These are phyloP conservation scores for Scolecobasidium constrictum DNA, from an alignment of 2,329 filamentous ascomycete genomes.

Conservation along the genomic window DNA sequence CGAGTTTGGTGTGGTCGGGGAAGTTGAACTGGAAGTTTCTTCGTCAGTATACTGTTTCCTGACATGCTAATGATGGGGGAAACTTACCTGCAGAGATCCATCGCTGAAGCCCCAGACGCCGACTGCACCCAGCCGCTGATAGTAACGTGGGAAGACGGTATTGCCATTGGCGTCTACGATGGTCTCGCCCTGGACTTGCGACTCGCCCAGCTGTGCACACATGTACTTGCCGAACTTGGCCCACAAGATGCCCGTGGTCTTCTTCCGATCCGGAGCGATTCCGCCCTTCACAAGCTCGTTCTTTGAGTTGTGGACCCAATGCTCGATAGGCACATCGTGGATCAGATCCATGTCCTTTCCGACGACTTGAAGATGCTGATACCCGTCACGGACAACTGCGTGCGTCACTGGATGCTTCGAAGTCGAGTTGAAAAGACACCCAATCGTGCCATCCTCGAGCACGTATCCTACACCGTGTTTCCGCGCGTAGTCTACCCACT, in stretches of 20 bases:
- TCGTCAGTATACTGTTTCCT: slow-evolving; percentile 16
- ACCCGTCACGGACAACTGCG: slow-evolving; percentile 60
- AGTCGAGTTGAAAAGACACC: slow-evolving; percentile 47
- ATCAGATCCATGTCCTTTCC: slow-evolving; percentile 27
- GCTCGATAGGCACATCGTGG: slow-evolving; percentile 45
- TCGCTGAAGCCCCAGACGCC: slow-evolving; percentile 75
- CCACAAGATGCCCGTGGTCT: slow-evolving; percentile 46
- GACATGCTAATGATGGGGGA: slow-evolving; percentile 1
- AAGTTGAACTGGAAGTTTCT: slow-evolving; percentile 60
- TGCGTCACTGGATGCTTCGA: slow-evolving; percentile 51
- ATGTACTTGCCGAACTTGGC: slow-evolving; percentile 66
- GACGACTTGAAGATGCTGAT: slow-evolving; percentile 56
- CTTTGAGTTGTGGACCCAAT: slow-evolving; percentile 34
- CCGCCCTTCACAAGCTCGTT: slow-evolving; percentile 49
- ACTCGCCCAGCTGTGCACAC: slow-evolving; percentile 32
- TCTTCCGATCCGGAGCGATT: slow-evolving; percentile 50
- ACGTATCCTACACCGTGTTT: slow-evolving; percentile 80
- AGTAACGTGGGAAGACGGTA: slow-evolving; percentile 57
- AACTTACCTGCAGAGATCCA: slow-evolving; percentile 60
- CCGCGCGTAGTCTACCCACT: slow-evolving; percentile 85
- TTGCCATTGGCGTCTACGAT: slow-evolving; percentile 2
- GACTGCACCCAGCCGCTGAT: slow-evolving; percentile 70
- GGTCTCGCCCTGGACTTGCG: slow-evolving; percentile 22
- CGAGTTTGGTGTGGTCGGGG: slow-evolving; percentile 77
- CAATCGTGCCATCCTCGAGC: slow-evolving; percentile 69